Evolutionary conservation across 371 early-diverging fungal genomes (phyloP).

Genomic region (Globomyces sp.): DNA sequence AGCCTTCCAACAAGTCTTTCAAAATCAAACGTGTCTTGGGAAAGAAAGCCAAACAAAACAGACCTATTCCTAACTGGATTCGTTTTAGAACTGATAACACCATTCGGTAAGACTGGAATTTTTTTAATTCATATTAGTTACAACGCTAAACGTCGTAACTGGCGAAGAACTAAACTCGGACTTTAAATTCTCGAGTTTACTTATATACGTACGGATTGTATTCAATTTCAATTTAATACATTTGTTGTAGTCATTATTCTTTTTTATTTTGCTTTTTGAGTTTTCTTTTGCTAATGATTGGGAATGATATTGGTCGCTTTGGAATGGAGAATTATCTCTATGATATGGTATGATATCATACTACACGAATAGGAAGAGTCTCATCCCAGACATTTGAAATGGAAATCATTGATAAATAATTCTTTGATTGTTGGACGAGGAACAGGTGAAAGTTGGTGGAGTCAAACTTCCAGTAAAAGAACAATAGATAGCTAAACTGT

Average conservation of each 20-base stretch:
- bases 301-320: conserved; percentile 10
- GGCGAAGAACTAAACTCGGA: conserved; percentile 98
- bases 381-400: conserved; percentile 1
- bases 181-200: conserved; percentile 57
- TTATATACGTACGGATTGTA: conserved; percentile 6
- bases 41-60: conserved; percentile 98
- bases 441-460: background rate
- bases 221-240: conserved; percentile 10
- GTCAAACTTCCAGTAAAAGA: background rate
- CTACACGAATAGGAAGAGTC: background rate
- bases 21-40: conserved; percentile 95
- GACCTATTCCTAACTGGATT: conserved; percentile 98
- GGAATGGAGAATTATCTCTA: background rate
- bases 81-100: conserved; percentile 93
- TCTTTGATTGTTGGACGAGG: background rate
- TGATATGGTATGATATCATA: background rate
- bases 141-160: conserved; percentile 98
- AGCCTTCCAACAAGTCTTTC: conserved; percentile 83
- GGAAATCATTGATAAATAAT: background rate
- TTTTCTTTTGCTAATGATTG: conserved; percentile 3
- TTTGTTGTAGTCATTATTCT: conserved; percentile 3
- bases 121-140: conserved; percentile 55
- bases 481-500: no score
- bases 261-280: background rate
- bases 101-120: conserved; percentile 63